phyloP scores from a whole-genome alignment of 2,329 filamentous ascomycete genomes.

The Penicillium brasilianum region DNA sequence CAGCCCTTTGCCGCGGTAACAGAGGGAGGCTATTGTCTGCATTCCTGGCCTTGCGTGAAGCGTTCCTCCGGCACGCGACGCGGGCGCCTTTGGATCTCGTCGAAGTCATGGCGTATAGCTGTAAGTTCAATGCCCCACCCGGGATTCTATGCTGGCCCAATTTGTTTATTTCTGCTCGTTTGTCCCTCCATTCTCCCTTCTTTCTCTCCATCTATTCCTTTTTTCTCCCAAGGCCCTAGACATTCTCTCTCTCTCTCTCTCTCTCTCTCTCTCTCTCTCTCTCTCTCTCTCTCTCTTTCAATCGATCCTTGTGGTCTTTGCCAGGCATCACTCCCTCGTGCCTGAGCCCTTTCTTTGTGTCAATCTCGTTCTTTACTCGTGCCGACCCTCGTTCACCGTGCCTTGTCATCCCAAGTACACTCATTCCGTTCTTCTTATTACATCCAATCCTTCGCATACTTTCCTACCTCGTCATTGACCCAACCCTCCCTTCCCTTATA shows the following conservation, averaged over 20 bases:
- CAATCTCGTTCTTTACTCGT: conserved; percentile 16
- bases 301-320: neutral
- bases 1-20: conserved; percentile 38
- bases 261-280: conserved; percentile 31
- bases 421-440: conserved; percentile 6
- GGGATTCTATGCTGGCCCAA: conserved; percentile 37
- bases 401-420: neutral
- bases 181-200: conserved; percentile 34
- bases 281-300: conserved; percentile 31
- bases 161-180: conserved; percentile 50
- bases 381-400: conserved; percentile 2
- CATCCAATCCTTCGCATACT: neutral
- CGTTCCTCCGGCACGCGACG: conserved; percentile 44
- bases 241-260: conserved; percentile 30
- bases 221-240: conserved; percentile 26
- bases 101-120: conserved; percentile 44
- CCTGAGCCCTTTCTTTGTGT: neutral
- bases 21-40: conserved; percentile 39
- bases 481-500: conserved; percentile 5
- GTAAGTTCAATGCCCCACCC: conserved; percentile 45
- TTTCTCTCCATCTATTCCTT: conserved; percentile 23
- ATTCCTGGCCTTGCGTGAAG: conserved; percentile 49
- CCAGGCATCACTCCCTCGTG: conserved; percentile 4
- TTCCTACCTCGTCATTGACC: neutral
- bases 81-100: conserved; percentile 34